Evolutionary conservation across 192 early-diverging fungal genomes (phyloP).

Genomic region (Coemansia sp.): DNA sequence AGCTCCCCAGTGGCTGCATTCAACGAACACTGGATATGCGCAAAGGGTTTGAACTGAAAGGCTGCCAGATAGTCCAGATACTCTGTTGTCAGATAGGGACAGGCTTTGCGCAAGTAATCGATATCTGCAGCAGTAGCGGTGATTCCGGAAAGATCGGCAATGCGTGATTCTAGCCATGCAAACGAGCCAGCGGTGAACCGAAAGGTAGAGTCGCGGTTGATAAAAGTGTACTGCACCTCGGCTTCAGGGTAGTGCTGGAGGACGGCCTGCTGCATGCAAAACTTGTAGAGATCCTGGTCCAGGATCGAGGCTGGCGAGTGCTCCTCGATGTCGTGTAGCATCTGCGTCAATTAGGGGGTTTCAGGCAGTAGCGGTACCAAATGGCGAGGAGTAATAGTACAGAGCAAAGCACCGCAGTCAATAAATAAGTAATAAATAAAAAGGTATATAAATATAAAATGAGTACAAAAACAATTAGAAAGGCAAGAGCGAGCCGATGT

Average conservation of each 20-base stretch:
- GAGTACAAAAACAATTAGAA: no score
- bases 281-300: slow-evolving; percentile 82
- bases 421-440: neutral
- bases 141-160: slow-evolving; percentile 20
- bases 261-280: slow-evolving; percentile 77
- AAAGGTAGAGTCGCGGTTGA: slow-evolving; percentile 55
- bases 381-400: neutral
- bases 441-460: no score
- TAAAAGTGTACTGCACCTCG: slow-evolving; percentile 61
- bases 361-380: no score
- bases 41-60: slow-evolving; percentile 51
- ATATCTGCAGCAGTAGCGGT: slow-evolving; percentile 32
- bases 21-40: slow-evolving; percentile 12
- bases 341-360: no score
- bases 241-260: slow-evolving; percentile 63
- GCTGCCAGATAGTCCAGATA: slow-evolving; percentile 61
- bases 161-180: slow-evolving; percentile 43
- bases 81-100: slow-evolving; percentile 53
- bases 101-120: slow-evolving; percentile 34
- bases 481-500: no score
- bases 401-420: neutral
- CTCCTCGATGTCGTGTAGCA: slow-evolving; percentile 10
- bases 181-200: slow-evolving; percentile 45
- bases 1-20: slow-evolving; percentile 22
- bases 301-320: slow-evolving; percentile 58